Percentiles rank a stretch among this genome's conserved stretches.
Conservation (phyloP, 495 filamentous ascomycete genomes). For the Beverwykella pulmonaria region DNA sequence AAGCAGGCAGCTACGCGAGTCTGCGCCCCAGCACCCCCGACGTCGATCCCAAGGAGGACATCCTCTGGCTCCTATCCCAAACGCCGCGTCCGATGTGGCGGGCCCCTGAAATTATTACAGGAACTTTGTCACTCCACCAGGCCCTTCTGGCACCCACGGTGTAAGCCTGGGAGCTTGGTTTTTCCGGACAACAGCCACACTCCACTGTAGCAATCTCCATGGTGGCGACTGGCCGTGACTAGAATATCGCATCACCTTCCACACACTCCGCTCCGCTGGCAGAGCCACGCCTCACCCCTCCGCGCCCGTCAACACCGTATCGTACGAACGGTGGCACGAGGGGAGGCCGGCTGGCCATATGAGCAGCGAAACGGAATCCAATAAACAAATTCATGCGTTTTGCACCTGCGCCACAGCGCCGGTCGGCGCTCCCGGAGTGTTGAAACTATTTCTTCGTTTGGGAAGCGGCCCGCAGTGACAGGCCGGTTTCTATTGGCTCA, state of each 20-base stretch:
- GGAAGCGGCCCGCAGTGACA: not conserved
- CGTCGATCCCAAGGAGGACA: not conserved
- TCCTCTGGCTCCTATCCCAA: not conserved
- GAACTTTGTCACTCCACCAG: not conserved
- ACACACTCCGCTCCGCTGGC: not conserved
- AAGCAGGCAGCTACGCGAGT: not conserved
- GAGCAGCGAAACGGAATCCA: conserved; percentile 1
- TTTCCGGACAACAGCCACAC: not conserved
- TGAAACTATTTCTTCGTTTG: not conserved
- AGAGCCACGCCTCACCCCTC: not conserved
- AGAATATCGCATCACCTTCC: not conserved
- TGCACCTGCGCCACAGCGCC: not conserved
- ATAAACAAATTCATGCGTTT: not conserved
- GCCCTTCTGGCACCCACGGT: not conserved
- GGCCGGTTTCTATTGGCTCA: not conserved
- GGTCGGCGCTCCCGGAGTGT: not conserved
- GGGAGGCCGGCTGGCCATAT: not conserved
- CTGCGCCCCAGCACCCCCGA: not conserved
- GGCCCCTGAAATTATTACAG: not conserved
- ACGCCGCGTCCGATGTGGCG: not conserved
- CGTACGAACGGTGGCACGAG: no score
- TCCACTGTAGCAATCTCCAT: conserved; percentile 1
- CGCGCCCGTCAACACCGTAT: not conserved
- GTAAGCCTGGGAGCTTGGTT: not conserved
- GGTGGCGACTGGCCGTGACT: not conserved